These are phyloP conservation scores for Cordyceps farinosa DNA, from an alignment of 2,329 filamentous ascomycete genomes.

Conservation along the genomic window DNA sequence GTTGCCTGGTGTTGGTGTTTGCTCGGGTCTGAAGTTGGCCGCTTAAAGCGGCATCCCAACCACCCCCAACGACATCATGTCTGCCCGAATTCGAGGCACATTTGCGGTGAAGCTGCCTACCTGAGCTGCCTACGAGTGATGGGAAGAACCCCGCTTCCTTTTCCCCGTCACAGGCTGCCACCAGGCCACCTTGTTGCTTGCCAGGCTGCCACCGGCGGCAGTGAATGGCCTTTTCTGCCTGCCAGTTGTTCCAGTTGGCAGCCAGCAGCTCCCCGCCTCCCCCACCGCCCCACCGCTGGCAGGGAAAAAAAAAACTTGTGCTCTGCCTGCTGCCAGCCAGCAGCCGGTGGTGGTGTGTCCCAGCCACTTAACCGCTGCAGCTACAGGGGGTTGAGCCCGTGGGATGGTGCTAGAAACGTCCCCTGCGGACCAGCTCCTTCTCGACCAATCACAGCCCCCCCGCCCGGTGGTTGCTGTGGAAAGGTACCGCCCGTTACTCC, in stretches of 20 bases:
- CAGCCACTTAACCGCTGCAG: background rate
- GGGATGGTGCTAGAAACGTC: slow-evolving; percentile 16
- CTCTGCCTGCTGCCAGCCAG: background rate
- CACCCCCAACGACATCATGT: no score
- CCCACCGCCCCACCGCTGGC: background rate
- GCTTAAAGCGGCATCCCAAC: no score
- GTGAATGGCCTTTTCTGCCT: background rate
- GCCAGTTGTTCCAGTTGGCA: background rate
- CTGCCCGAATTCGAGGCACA: no score
- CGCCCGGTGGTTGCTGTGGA: slow-evolving; percentile 23
- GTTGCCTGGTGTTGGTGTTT: background rate
- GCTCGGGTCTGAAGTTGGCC: background rate
- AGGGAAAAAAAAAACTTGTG: background rate
- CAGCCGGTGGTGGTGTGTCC: background rate
- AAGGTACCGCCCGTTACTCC: slow-evolving; percentile 28
- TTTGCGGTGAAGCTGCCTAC: background rate
- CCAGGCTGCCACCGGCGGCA: background rate
- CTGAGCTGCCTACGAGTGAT: no score
- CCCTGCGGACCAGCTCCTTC: background rate
- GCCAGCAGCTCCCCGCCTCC: background rate
- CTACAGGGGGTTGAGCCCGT: background rate
- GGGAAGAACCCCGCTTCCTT: no score
- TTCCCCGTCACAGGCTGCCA: no score
- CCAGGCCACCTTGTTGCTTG: no score
- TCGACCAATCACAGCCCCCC: slow-evolving; percentile 22